Base-by-base conservation (phyloP, 2,329 filamentous ascomycete species). In the Fusarium sp. region DNA sequence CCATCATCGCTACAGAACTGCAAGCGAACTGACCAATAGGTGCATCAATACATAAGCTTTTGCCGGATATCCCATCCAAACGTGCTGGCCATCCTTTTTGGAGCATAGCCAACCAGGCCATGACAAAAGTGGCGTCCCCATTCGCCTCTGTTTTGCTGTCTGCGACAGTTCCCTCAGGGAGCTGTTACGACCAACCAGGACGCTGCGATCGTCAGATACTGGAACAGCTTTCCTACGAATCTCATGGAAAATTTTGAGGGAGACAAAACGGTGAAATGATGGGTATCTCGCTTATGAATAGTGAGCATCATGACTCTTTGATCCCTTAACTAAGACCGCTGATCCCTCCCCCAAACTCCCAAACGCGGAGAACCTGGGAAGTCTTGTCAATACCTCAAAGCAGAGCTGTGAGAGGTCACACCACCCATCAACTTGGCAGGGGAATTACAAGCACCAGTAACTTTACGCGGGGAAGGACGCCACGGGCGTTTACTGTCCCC, bases 401-500 rank as follows among this genome's bases (percentile, higher is more conserved):
- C 35, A 68, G 50, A 46, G 39, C 38, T 63, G 64, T 41, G 44
- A 56, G 65, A 66, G 69, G 49, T 71, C 70, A 72, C 70, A 71
- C 70, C 70, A 72, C 70, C 57, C 54, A 50, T 18, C 66, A 68
- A 69, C 70, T 64, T 65, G 70, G 70, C 70, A 72, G 70, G 70
- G 70, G 70, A 67, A 68, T 73, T 60, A 71, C 57, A 49, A 61
- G 62, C 66, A 54, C 57, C 67, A 70, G 67, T 70, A 56, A 56
- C 31, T 45, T 53, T 55, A 50, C 62, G 60, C 66, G 70, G 67
- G 60, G 65, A 61, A 67, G 60, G 27, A 53, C 61, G 69, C 69
- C 68, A 71, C 45, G 47, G 49, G 66, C 52, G 58, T 69, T 67
- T 44, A 62, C 42, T 47, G 22, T 41, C 52, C 50, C 54, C 49